Evolutionary conservation across 805 yeast species (phyloP).

Genomic region (Cyberlindnera sargentensis): DNA sequence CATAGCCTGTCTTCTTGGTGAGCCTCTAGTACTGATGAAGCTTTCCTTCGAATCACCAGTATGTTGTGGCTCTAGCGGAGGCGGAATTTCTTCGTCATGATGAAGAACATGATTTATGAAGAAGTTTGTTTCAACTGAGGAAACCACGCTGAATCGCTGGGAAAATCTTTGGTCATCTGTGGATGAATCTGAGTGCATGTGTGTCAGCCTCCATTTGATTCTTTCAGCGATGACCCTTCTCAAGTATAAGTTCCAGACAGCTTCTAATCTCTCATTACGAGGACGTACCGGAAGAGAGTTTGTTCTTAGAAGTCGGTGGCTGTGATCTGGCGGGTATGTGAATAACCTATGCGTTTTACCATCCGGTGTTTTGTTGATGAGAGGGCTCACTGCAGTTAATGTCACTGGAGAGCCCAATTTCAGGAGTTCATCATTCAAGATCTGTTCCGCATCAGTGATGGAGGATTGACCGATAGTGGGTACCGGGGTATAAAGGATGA

Average conservation of each 20-base stretch:
- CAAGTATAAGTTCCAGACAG: conserved; percentile 29
- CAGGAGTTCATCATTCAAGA: conserved; percentile 15
- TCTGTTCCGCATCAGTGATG: conserved; percentile 17
- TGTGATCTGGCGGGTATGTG: not conserved
- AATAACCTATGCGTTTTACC: not conserved
- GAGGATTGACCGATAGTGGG: conserved; percentile 17
- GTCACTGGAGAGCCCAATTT: conserved; percentile 15
- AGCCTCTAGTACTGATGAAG: not conserved
- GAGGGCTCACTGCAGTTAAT: not conserved
- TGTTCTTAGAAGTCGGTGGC: conserved; percentile 10
- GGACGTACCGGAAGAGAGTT: conserved; percentile 17
- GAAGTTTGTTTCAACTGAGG: conserved; percentile 20
- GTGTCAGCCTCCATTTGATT: conserved; percentile 25
- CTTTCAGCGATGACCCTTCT: conserved; percentile 26
- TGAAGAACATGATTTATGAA: conserved; percentile 11
- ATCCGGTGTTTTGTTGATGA: not conserved
- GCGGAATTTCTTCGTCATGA: conserved; percentile 2
- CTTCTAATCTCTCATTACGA: conserved; percentile 11
- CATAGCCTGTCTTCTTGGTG: conserved; percentile 14
- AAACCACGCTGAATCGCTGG: conserved; percentile 9
- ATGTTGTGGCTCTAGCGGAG: not conserved
- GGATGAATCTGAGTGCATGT: conserved; percentile 4
- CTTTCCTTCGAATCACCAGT: not conserved
- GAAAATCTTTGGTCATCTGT: conserved; percentile 1
- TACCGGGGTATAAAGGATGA: conserved; percentile 20